Conservation (phyloP, 2,329 filamentous ascomycete genomes). For the Chaetomium globosum region DNA sequence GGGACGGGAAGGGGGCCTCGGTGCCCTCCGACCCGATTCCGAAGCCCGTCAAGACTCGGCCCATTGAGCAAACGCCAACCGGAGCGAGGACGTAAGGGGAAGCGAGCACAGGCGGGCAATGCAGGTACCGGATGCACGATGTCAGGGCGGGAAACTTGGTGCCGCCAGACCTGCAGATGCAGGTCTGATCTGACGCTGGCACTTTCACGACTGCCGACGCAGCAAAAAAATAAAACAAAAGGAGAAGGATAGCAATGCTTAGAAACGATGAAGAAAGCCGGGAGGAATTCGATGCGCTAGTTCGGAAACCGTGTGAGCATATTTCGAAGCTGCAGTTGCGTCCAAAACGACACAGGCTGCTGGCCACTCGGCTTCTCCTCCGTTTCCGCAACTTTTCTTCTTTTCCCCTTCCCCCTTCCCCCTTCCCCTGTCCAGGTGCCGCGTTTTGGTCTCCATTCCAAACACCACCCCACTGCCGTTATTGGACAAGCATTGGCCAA, state of each 20-base stretch:
- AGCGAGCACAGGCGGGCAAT: background rate
- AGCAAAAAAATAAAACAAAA: background rate
- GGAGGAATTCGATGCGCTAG: background rate
- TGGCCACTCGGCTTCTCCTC: conserved; percentile 1
- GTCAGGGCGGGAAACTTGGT: conserved; percentile 18
- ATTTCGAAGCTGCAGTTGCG: background rate
- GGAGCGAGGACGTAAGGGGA: background rate
- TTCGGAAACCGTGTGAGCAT: background rate
- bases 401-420: conserved; percentile 33
- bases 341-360: background rate
- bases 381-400: conserved; percentile 34
- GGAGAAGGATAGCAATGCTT: background rate
- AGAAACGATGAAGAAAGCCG: background rate
- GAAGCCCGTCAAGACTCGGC: background rate
- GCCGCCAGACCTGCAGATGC: conserved; percentile 25
- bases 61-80: background rate
- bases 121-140: conserved; percentile 10
- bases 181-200: conserved; percentile 8
- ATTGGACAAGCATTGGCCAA: conserved; percentile 30
- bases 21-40: conserved; percentile 6
- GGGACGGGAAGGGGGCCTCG: background rate
- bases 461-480: conserved; percentile 22
- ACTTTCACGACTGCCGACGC: conserved; percentile 8
- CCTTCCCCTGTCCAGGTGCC: conserved; percentile 22
- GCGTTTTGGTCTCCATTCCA: conserved; percentile 11